These are phyloP conservation scores for Fusarium napiforme DNA, from an alignment of 2,329 filamentous ascomycete species.

Conservation along the genomic window DNA sequence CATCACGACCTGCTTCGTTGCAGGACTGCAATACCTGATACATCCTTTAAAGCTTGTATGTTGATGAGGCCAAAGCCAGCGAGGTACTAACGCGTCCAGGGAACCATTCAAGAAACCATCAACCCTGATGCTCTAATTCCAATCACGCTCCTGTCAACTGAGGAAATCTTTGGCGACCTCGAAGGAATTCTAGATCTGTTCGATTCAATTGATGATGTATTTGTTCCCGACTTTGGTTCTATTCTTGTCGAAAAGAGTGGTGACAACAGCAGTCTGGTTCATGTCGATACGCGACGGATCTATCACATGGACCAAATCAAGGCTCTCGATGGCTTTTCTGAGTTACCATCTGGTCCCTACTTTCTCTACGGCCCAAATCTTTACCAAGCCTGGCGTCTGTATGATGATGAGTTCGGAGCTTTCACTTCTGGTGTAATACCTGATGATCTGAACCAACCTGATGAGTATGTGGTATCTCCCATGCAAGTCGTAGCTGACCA, in stretches of 20 bases:
- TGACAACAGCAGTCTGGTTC: slow-evolving; percentile 8
- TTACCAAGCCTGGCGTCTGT: slow-evolving; percentile 56
- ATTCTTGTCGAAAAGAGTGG: slow-evolving; percentile 54
- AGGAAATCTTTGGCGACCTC: slow-evolving; percentile 52
- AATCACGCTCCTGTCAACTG: slow-evolving; percentile 53
- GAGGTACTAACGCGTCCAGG: slow-evolving; percentile 39
- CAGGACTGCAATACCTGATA: slow-evolving; percentile 53
- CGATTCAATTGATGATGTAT: slow-evolving; percentile 53
- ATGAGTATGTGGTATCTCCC: slow-evolving; percentile 36
- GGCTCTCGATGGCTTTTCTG: slow-evolving; percentile 32
- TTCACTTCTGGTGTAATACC: slow-evolving; percentile 53
- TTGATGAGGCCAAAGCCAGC: background rate
- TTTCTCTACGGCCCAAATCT: slow-evolving; percentile 55
- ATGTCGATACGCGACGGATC: slow-evolving; percentile 4
- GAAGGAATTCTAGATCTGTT: slow-evolving; percentile 49
- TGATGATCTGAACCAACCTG: slow-evolving; percentile 43
- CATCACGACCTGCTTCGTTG: slow-evolving; percentile 52
- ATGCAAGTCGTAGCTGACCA: slow-evolving; percentile 9
- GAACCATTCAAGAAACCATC: slow-evolving; percentile 55
- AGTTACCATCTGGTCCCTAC: slow-evolving; percentile 54
- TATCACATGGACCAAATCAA: slow-evolving; percentile 39
- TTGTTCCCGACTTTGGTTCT: slow-evolving; percentile 51
- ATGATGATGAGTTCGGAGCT: slow-evolving; percentile 51
- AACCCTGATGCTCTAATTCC: slow-evolving; percentile 55
- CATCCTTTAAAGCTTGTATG: slow-evolving; percentile 53